These are phyloP conservation scores for Zizania palustris DNA, from an alignment of 202 grass and related monocot species.

Conservation along the genomic window DNA sequence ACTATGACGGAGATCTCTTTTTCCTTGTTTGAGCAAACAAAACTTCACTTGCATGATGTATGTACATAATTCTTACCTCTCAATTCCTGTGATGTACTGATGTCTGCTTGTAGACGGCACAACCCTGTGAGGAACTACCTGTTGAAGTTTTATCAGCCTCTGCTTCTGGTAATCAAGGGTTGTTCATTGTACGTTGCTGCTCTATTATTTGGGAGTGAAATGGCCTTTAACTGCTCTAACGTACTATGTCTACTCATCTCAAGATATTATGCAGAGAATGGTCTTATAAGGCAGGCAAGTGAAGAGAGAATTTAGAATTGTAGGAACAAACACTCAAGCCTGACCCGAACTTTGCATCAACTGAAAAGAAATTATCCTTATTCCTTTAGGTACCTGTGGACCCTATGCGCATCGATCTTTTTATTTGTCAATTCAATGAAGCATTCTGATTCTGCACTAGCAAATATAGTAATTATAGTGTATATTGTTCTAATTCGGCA, in stretches of 20 bases:
- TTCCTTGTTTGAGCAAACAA: constrained; percentile 45
- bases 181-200: constrained; percentile 28
- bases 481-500: constrained; percentile 60
- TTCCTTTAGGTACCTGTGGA: constrained; percentile 70
- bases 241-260: constrained; percentile 46
- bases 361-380: constrained; percentile 97
- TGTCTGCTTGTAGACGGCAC: constrained; percentile 40
- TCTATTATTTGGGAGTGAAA: constrained; percentile 47
- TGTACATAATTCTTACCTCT: constrained; percentile 56
- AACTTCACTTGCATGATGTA: constrained; percentile 27
- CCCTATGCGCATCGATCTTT: constrained; percentile 51
- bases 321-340: constrained; percentile 54
- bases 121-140: constrained; percentile 48
- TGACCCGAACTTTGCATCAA: constrained; percentile 68
- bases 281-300: constrained; percentile 67
- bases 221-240: constrained; percentile 33
- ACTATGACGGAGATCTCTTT: constrained; percentile 38
- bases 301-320: constrained; percentile 60
- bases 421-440: constrained; percentile 56
- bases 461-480: constrained; percentile 51
- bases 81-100: constrained; percentile 37
- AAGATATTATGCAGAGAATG: constrained; percentile 49
- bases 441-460: constrained; percentile 69
- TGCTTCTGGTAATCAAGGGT: constrained; percentile 39
- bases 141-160: neutral